Base-by-base conservation (phyloP, 352 stramenopile genomes). In the Pythium volutum region DNA sequence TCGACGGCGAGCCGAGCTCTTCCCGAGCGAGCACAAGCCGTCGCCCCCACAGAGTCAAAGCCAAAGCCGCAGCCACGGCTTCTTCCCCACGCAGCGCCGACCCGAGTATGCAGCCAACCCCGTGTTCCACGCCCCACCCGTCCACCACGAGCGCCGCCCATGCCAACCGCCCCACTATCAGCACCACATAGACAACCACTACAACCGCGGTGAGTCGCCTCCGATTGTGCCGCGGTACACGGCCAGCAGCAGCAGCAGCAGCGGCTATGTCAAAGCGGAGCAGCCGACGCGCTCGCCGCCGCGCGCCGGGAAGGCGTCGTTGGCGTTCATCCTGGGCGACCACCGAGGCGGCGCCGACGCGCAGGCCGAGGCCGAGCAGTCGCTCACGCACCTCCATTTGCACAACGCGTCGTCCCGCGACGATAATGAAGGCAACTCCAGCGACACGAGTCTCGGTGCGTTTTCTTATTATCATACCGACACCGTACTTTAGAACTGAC, bases 251-350 rank as follows among this genome's bases (percentile, higher is more conserved):
- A 12, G 8, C 22, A 41, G 39, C 31, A n/a, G 47, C 26, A 47
- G 38, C 8, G 27, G 45, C 36, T 22, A 26, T 38, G n/a, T 23
- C 26, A 46, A 58, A 29, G 22, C 45, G 23, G 12, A 59, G 29
- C n/a, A 61, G 46, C 18, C 25, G 23, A 59, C 16, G 27, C n/a
- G 46, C n/a, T 51, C 52, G n/a, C 58, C 58, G 26, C 16, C 34
- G 36, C 55, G 52, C 54, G 51, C 54, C 1, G 60, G 52, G 20
- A 75, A 75, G 22, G 66, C 59, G 16, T 75, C 69, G 31, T 36
- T 75, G 18, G 62, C 69, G 29, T 75, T 75, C 46, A 75, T 75
- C 29, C 53, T 75, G 3, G 69, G 60, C 56, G 34, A 34, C 55
- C 36, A 64, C 27, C 39, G 39, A 22, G 33, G 33, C 22, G 41